Evolutionary conservation across 1,139 yeast genomes (phyloP).

Genomic region (Yamadazyma dushanensis): DNA sequence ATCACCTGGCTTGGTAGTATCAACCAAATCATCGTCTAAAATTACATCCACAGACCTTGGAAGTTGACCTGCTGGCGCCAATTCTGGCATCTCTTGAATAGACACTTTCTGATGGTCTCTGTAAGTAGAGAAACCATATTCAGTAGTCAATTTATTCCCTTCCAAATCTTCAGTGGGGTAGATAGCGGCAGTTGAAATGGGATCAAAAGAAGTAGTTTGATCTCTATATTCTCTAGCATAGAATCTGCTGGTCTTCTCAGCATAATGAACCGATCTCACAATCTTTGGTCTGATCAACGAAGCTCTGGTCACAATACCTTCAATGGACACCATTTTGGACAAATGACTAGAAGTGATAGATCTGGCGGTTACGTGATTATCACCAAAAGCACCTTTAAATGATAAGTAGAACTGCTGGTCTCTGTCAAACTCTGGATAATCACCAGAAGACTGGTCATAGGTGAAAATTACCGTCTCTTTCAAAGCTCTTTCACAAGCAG

Average conservation of each 20-base stretch:
- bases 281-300: slow-evolving; percentile 92
- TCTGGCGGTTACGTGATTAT: slow-evolving; percentile 84
- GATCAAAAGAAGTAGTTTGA: slow-evolving; percentile 88
- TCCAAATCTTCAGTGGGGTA: slow-evolving; percentile 94
- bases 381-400: slow-evolving; percentile 91
- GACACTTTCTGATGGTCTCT: slow-evolving; percentile 93
- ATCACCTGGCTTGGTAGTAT: slow-evolving; percentile 92
- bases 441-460: slow-evolving; percentile 55
- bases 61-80: slow-evolving; percentile 97
- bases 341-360: slow-evolving; percentile 75
- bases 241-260: slow-evolving; percentile 79
- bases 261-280: slow-evolving; percentile 89
- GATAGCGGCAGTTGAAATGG: slow-evolving; percentile 79
- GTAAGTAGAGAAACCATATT: slow-evolving; percentile 90
- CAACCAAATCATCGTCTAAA: slow-evolving; percentile 92
- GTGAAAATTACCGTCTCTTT: slow-evolving; percentile 76
- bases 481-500: slow-evolving; percentile 87
- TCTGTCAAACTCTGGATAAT: slow-evolving; percentile 52
- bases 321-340: slow-evolving; percentile 82
- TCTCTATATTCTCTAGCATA: slow-evolving; percentile 92
- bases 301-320: slow-evolving; percentile 94
- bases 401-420: slow-evolving; percentile 74
- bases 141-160: slow-evolving; percentile 85
- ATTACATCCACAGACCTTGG: slow-evolving; percentile 92
- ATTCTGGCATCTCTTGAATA: slow-evolving; percentile 97